Conservation (phyloP, 2,329 filamentous ascomycete species). For the Emericellopsis atlantica region DNA sequence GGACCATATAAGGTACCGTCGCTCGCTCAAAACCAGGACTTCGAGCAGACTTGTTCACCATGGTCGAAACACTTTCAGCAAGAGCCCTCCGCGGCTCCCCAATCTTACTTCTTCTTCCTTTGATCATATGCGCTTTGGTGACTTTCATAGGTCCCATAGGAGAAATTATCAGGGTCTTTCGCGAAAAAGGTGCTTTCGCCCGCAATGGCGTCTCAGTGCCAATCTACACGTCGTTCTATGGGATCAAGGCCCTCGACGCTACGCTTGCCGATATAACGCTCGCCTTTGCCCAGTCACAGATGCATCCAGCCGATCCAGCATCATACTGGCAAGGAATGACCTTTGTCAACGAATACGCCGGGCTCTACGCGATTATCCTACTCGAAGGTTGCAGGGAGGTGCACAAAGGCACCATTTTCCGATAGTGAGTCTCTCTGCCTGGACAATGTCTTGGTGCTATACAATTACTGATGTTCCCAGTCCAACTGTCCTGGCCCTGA, state of each 20-base stretch:
- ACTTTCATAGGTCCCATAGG: constrained; percentile 1
- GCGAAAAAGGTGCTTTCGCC: constrained; percentile 3
- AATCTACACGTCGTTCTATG: constrained; percentile 9
- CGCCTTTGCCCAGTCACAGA: constrained; percentile 11
- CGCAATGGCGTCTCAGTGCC: constrained; percentile 3
- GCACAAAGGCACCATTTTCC: constrained; percentile 7
- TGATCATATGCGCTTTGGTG: too few species aligned
- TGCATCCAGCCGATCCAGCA: constrained; percentile 6
- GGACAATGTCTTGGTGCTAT: background rate
- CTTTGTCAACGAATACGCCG: constrained; percentile 13
- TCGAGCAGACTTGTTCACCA: too few species aligned
- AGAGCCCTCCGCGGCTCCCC: constrained; percentile 3
- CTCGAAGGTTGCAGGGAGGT: constrained; percentile 9
- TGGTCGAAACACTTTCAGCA: too few species aligned
- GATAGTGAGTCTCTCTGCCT: constrained; percentile 9
- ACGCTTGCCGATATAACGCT: constrained; percentile 7
- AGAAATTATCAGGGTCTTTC: constrained; percentile 3
- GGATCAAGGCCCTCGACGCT: constrained; percentile 8
- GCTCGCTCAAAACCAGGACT: too few species aligned
- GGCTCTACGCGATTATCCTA: constrained; percentile 12
- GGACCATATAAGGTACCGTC: too few species aligned
- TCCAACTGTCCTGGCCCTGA: constrained; percentile 7
- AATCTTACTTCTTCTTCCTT: too few species aligned
- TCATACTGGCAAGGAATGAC: constrained; percentile 14
- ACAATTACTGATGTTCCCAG: constrained; percentile 3